Evolutionary conservation across 805 yeast genomes (phyloP).

Genomic region (Wickerhamiella sergipiensis): DNA sequence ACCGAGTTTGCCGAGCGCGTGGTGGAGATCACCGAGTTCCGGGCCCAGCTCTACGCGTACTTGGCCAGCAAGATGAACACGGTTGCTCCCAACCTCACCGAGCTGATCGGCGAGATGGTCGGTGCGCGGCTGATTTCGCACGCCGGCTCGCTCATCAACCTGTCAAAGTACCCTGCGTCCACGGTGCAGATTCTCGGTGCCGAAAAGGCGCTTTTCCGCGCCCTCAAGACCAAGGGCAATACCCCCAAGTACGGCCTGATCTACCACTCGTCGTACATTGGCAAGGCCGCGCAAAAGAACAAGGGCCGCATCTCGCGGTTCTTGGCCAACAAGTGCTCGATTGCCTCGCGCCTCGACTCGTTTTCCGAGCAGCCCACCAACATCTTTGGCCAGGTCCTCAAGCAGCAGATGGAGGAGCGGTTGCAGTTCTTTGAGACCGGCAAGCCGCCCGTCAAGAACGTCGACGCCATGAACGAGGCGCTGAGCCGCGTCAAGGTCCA

Average conservation of each 20-base stretch:
- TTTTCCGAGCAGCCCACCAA: constrained; percentile 89
- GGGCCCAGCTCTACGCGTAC: constrained; percentile 70
- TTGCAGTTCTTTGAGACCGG: constrained; percentile 93
- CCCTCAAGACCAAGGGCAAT: constrained; percentile 90
- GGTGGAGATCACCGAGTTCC: constrained; percentile 80
- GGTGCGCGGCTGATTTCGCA: constrained; percentile 98
- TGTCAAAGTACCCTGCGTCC: constrained; percentile 97
- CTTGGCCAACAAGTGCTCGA: constrained; percentile 96
- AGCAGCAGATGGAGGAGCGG: constrained; percentile 96
- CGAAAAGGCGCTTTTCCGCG: constrained; percentile 92
- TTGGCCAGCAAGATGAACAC: constrained; percentile 91
- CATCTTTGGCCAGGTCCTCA: constrained; percentile 79
- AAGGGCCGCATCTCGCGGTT: constrained; percentile 98
- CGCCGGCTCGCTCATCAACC: constrained; percentile 92
- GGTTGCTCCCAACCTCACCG: constrained; percentile 94
- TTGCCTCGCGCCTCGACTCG: constrained; percentile 96
- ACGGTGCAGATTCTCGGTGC: constrained; percentile 97
- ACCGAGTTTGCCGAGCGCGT: constrained; percentile 87
- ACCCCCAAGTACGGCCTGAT: constrained; percentile 94
- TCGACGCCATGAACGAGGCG: constrained; percentile 89
- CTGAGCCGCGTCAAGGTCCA: constrained; percentile 44
- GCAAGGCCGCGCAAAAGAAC: constrained; percentile 88
- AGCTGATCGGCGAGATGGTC: constrained; percentile 95
- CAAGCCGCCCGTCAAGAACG: constrained; percentile 88
- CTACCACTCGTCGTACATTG: constrained; percentile 88